A percentile compares a stretch with the other conserved stretches of the same genome.
Conservation (phyloP, 345 rosid genomes). For the Populus ilicifolia region DNA sequence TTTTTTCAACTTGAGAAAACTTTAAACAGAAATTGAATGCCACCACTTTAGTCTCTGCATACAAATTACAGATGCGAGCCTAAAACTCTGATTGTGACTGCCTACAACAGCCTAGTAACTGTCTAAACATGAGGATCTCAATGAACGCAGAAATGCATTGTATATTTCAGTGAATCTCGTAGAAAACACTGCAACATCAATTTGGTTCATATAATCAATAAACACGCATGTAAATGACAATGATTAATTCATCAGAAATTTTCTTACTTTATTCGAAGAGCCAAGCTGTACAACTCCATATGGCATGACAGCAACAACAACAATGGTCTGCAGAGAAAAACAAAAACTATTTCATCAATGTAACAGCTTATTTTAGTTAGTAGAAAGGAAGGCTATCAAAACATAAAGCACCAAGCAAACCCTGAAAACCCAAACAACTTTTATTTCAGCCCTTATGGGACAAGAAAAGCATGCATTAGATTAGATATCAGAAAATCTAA, state of each 20-base stretch:
- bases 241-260: slow-evolving; percentile 11
- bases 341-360: neutral
- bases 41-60: neutral
- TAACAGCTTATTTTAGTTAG: neutral
- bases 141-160: neutral
- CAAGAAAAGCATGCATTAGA: neutral
- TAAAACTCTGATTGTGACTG: neutral
- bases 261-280: slow-evolving; percentile 65
- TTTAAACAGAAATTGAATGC: neutral
- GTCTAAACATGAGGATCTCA: neutral
- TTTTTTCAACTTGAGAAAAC: neutral
- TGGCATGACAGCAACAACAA: slow-evolving; percentile 66
- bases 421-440: neutral
- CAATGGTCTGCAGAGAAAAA: slow-evolving; percentile 54
- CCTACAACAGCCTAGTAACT: neutral
- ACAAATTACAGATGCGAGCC: neutral
- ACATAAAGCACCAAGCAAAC: neutral
- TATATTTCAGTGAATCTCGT: neutral
- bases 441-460: neutral
- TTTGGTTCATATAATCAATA: neutral
- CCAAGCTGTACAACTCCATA: slow-evolving; percentile 92
- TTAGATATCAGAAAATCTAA: neutral
- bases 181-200: neutral
- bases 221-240: slow-evolving; percentile 2
- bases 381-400: neutral